Evolutionary conservation across 257 asterid genomes (phyloP).

Genomic region (Phtheirospermum japonicum): DNA sequence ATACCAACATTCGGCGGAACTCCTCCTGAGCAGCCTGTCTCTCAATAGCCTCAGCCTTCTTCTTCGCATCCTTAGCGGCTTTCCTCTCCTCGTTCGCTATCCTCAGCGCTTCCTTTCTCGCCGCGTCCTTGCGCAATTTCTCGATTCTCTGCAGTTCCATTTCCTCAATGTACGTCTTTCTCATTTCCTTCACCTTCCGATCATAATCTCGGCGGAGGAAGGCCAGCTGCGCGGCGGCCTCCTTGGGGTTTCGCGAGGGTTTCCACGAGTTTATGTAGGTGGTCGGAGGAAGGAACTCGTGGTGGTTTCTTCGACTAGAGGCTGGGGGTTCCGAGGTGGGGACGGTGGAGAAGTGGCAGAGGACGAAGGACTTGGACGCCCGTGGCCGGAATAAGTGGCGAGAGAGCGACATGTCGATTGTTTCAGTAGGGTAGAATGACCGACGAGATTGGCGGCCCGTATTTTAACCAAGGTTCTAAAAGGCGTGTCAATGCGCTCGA

Average conservation of each 20-base stretch:
- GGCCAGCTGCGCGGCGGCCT: constrained; percentile 21
- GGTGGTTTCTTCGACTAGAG: constrained; percentile 14
- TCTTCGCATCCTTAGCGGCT: constrained; percentile 19
- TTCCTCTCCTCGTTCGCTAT: constrained; percentile 14
- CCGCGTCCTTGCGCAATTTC: constrained; percentile 15
- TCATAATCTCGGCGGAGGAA: constrained; percentile 20
- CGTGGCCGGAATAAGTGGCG: constrained; percentile 17
- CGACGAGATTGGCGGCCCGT: too few species aligned
- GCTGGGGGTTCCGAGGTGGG: not conserved
- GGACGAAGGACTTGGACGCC: constrained; percentile 3
- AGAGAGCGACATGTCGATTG: constrained; percentile 13
- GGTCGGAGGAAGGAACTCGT: constrained; percentile 14
- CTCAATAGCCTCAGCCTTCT: constrained; percentile 20
- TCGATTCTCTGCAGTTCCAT: constrained; percentile 18
- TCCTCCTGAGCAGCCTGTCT: constrained; percentile 18
- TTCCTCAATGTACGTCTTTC: constrained; percentile 14
- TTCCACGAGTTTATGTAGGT: constrained; percentile 9
- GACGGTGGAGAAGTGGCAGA: constrained; percentile 15
- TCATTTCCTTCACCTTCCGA: constrained; percentile 11
- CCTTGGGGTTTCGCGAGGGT: constrained; percentile 17
- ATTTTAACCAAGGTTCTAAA: too few species aligned
- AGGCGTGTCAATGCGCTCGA: too few species aligned
- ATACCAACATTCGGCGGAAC: constrained; percentile 16
- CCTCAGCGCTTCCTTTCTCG: constrained; percentile 19
- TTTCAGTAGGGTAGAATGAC: not conserved